Base-by-base conservation (phyloP, 257 asterid genomes). In the Gentiana straminea region DNA sequence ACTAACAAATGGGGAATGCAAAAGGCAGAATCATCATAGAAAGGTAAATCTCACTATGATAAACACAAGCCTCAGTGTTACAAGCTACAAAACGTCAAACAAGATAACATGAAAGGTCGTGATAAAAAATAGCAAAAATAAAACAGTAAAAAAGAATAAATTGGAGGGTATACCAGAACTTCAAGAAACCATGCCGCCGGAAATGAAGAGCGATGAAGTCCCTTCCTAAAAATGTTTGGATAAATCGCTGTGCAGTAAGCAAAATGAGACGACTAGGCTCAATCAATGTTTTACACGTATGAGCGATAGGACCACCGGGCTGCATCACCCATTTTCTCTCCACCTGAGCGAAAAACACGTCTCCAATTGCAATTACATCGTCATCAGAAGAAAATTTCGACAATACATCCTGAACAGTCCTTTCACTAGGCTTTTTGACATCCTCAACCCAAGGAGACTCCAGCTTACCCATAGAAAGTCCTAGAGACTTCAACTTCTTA, bases 111-210 rank as follows among this genome's bases (percentile, higher is more conserved):
- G 9, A 41, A 41, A 24, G 24, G 24, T 0, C 24, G 24, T 41
- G 35, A 56, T 36, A n/a, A 66, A 44, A 57, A 49, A 44, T 53
- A 12, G n/a, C 65, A 64, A 51, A 33, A 8, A 72, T 63, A 52
- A 70, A 61, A 64, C 51, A 47, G 5, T 34, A 45, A 9, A 58
- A 45, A 54, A 24, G 24, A n/a, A 8, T 34, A 32, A 60, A 53
- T 47, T 13, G 57, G 53, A 49, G 49, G 47, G 44, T 61, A 33
- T 80, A 92, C 99, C 99, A 92, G 79, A 92, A 92, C 69, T 92
- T 92, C 78, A 92, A 83, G 84, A 92, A 85, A 65, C 99, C 99
- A 62, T 92, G 99, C 46, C 97, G 77, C 64, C 97, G 86, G 65
- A 88, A 85, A 75, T 92, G 99, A 78, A 92, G 94, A 64, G 99